phyloP scores from a whole-genome alignment of 805 yeast species.

The Kluyveromyces nonfermentans region DNA sequence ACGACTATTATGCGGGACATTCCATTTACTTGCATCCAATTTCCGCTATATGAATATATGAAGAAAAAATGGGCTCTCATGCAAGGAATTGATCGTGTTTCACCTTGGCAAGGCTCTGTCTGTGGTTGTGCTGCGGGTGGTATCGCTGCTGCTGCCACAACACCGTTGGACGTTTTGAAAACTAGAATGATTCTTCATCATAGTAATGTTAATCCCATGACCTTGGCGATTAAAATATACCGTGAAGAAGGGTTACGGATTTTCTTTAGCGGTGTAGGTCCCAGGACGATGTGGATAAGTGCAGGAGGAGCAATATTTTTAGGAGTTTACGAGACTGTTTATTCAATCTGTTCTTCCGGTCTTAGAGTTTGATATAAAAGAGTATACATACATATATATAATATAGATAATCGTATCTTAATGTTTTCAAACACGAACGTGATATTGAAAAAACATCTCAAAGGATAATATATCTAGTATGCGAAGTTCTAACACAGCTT shows the following conservation, averaged over 20 bases:
- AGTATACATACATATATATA: conserved; percentile 8
- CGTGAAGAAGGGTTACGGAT: conserved; percentile 65
- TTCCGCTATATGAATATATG: conserved; percentile 82
- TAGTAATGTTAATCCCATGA: conserved; percentile 35
- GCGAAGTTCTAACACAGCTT: too few species aligned
- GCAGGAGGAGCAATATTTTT: conserved; percentile 97
- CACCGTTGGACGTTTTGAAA: conserved; percentile 72
- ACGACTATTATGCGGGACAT: conserved; percentile 92
- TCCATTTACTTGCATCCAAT: conserved; percentile 93
- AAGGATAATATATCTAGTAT: too few species aligned
- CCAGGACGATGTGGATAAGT: conserved; percentile 94
- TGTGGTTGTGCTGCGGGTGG: conserved; percentile 83
- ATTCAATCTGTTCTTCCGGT: conserved; percentile 23
- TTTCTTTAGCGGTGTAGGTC: conserved; percentile 81
- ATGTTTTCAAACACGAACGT: too few species aligned
- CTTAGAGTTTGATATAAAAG: conserved; percentile 5
- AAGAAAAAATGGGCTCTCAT: conserved; percentile 49
- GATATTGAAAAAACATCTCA: too few species aligned
- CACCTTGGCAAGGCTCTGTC: conserved; percentile 70
- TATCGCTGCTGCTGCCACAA: conserved; percentile 69
- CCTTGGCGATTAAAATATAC: conserved; percentile 44
- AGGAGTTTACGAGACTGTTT: conserved; percentile 81
- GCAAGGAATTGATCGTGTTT: conserved; percentile 33
- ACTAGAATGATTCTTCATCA: conserved; percentile 75
- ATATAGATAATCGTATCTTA: not conserved